Evolutionary conservation across 192 early-diverging fungal genomes (phyloP).

Genomic region (Geranomyces variabilis): DNA sequence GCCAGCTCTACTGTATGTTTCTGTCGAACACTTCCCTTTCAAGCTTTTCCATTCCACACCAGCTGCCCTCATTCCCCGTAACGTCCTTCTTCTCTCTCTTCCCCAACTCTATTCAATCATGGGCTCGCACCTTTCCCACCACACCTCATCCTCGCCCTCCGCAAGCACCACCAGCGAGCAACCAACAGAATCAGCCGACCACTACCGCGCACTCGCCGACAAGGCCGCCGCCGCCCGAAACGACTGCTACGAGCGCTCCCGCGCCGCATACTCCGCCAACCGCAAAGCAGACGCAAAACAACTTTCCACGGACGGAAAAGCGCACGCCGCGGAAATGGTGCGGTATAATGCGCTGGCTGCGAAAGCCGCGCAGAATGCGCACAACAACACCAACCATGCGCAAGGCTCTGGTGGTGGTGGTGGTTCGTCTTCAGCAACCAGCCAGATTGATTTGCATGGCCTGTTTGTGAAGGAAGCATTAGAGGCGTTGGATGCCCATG

Average conservation of each 20-base stretch:
- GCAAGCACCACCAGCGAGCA: background rate
- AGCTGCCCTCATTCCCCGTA: no score
- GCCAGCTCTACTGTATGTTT: no score
- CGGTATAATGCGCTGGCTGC: constrained; percentile 59
- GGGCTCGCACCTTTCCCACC: constrained; percentile 6
- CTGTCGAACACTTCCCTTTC: no score
- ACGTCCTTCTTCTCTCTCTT: no score
- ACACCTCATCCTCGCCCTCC: background rate
- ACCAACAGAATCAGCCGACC: constrained; percentile 4
- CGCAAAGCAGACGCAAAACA: constrained; percentile 56
- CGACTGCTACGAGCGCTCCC: constrained; percentile 49
- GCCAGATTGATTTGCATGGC: constrained; percentile 73
- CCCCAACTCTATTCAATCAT: no score
- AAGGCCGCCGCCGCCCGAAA: constrained; percentile 53
- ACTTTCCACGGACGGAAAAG: constrained; percentile 57
- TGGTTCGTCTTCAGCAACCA: constrained; percentile 22
- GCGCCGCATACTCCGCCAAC: constrained; percentile 49
- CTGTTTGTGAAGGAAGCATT: constrained; percentile 68
- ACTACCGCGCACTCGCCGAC: constrained; percentile 41
- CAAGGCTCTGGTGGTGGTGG: no score
- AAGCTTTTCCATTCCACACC: no score
- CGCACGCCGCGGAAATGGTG: constrained; percentile 59
- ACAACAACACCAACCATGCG: constrained; percentile 50
- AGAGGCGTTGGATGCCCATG: constrained; percentile 48
- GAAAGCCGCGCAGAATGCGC: constrained; percentile 35